Percentiles rank a stretch among this genome's conserved stretches.
These are phyloP conservation scores for Oryza punctata DNA, from an alignment of 176 grass and related monocot genomes.

Conservation along the genomic window DNA sequence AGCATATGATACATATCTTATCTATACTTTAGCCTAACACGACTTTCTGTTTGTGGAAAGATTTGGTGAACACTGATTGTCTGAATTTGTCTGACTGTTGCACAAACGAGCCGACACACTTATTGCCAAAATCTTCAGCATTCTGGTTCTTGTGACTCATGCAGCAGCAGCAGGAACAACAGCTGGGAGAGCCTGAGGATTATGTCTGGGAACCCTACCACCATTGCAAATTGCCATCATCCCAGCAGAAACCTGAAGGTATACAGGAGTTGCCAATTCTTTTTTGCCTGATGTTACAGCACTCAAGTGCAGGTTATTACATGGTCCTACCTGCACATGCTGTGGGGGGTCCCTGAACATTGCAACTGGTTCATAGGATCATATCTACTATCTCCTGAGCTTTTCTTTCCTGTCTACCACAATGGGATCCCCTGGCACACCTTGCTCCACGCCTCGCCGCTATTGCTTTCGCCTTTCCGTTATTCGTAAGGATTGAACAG, in stretches of 20 bases:
- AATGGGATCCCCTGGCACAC: conserved; percentile 1
- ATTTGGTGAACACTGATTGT: conserved; percentile 16
- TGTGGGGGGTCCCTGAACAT: background rate
- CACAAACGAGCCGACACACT: background rate
- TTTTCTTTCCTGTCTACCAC: conserved; percentile 14
- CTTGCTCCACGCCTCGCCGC: background rate
- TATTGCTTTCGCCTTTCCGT: conserved; percentile 29
- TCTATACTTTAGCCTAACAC: conserved; percentile 1
- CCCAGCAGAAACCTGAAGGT: background rate
- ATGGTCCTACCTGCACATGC: conserved; percentile 53
- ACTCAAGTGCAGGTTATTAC: conserved; percentile 30
- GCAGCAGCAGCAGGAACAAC: background rate
- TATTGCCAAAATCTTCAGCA: conserved; percentile 11
- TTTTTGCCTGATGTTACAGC: conserved; percentile 44
- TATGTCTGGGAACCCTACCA: conserved; percentile 8
- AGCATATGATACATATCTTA: conserved; percentile 16
- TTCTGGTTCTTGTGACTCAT: conserved; percentile 31
- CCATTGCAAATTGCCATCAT: background rate
- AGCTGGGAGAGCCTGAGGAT: conserved; percentile 14
- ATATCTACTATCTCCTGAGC: conserved; percentile 4
- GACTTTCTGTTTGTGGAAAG: conserved; percentile 38
- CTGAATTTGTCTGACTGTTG: background rate
- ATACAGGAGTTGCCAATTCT: background rate
- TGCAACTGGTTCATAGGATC: conserved; percentile 32
- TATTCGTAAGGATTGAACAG: conserved; percentile 1